These are phyloP conservation scores for Pyrrhoderma noxium DNA, from an alignment of 1,284 basidiomycete species.

Conservation along the genomic window DNA sequence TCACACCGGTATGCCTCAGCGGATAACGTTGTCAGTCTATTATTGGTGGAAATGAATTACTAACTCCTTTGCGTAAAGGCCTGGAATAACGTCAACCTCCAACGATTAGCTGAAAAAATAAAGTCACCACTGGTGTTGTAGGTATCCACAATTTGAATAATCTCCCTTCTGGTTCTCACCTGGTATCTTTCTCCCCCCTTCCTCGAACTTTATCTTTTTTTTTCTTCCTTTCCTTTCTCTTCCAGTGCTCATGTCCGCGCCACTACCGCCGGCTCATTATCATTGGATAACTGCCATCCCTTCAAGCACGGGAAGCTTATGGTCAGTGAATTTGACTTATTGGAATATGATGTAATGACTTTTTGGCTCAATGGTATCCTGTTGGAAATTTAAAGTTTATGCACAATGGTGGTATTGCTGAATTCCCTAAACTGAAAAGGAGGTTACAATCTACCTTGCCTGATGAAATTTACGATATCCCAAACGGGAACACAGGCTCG, in stretches of 20 bases:
- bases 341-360: background rate
- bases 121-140: conserved; percentile 90
- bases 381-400: conserved; percentile 59
- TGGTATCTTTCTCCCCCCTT: too few species aligned
- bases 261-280: conserved; percentile 79
- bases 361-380: background rate
- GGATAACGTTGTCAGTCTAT: background rate
- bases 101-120: conserved; percentile 89
- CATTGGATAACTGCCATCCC: conserved; percentile 91
- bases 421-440: conserved; percentile 77
- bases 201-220: conserved; percentile 3
- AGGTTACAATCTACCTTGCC: conserved; percentile 66
- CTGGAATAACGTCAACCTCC: conserved; percentile 91
- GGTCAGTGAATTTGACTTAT: conserved; percentile 38
- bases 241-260: conserved; percentile 83
- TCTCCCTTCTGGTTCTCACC: too few species aligned
- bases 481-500: conserved; percentile 86
- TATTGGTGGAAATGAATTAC: conserved; percentile 10
- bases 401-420: conserved; percentile 89
- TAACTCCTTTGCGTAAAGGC: conserved; percentile 43
- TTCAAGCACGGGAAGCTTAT: conserved; percentile 84
- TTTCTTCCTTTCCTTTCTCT: conserved; percentile 1
- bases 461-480: conserved; percentile 79
- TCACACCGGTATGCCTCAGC: conserved; percentile 68
- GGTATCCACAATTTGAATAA: conserved; percentile 25